Percentiles rank a stretch among this genome's conserved stretches.
phyloP scores from a whole-genome alignment of 345 rosid genomes.

The Draba incana region DNA sequence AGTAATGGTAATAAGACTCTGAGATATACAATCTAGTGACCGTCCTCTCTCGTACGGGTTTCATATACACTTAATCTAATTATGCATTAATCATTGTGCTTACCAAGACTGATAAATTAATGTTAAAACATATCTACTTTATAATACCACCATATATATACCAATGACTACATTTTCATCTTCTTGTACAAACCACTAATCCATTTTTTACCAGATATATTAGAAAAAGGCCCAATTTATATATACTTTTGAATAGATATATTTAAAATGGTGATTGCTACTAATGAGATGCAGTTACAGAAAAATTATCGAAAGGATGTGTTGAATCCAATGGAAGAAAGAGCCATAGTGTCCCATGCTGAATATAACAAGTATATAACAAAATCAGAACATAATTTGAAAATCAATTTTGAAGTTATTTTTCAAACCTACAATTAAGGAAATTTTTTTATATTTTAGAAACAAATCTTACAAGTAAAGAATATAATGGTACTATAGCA shows the following conservation, averaged over 20 bases:
- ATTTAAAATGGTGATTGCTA: slow-evolving; percentile 14
- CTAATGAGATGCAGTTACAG: slow-evolving; percentile 23
- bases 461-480: no score
- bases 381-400: no score
- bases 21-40: no score
- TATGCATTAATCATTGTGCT: slow-evolving; percentile 38
- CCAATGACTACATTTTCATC: slow-evolving; percentile 3
- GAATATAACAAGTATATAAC: background rate
- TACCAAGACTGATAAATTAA: slow-evolving; percentile 20
- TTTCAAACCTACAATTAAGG: no score
- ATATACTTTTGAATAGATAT: background rate
- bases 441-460: no score
- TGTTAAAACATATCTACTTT: slow-evolving; percentile 18
- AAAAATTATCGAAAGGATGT: slow-evolving; percentile 23
- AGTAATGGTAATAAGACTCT: background rate
- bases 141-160: slow-evolving; percentile 13
- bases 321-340: slow-evolving; percentile 34
- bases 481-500: no score
- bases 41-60: no score
- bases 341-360: slow-evolving; percentile 43
- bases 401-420: no score
- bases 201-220: background rate
- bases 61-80: slow-evolving; percentile 38
- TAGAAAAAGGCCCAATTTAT: background rate
- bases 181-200: background rate